Evolutionary conservation across 805 yeast genomes (phyloP).

Genomic region (Saccharomycopsis sp.): DNA sequence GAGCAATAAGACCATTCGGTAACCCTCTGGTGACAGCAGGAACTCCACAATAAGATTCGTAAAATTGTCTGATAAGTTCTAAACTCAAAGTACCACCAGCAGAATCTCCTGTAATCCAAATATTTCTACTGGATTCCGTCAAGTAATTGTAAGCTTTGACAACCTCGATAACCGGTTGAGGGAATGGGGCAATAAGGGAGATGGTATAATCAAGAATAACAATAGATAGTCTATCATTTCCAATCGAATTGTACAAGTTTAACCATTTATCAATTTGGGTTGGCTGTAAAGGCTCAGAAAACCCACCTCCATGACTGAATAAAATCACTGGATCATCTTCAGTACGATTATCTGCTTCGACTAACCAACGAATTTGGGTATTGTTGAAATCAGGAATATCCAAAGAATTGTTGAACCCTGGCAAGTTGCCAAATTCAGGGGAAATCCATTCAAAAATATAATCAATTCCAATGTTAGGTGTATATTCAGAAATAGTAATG

Average conservation of each 20-base stretch:
- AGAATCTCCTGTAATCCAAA: slow-evolving; percentile 23
- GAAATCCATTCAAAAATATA: no score
- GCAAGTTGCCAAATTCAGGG: no score
- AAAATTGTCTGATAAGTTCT: not conserved
- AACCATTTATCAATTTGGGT: not conserved
- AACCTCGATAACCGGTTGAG: slow-evolving; percentile 22
- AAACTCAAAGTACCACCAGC: slow-evolving; percentile 19
- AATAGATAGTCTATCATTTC: slow-evolving; percentile 16
- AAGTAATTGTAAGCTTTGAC: slow-evolving; percentile 17
- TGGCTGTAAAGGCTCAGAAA: not conserved
- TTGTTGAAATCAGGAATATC: no score
- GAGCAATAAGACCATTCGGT: slow-evolving; percentile 1
- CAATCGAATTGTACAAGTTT: not conserved
- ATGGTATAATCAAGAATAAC: slow-evolving; percentile 22
- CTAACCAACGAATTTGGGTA: not conserved
- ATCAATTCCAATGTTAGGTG: no score
- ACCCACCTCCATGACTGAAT: slow-evolving; percentile 8
- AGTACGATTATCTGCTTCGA: slow-evolving; percentile 1
- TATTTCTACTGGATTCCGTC: slow-evolving; percentile 12
- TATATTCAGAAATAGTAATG: no score
- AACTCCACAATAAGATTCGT: no score
- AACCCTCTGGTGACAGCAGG: not conserved
- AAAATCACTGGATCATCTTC: slow-evolving; percentile 5
- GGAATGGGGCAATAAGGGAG: slow-evolving; percentile 20
- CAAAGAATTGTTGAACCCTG: no score